Evolutionary conservation across 225 moss, liverwort and hornwort species (phyloP).

Genomic region (Antitrichia curtipendula): DNA sequence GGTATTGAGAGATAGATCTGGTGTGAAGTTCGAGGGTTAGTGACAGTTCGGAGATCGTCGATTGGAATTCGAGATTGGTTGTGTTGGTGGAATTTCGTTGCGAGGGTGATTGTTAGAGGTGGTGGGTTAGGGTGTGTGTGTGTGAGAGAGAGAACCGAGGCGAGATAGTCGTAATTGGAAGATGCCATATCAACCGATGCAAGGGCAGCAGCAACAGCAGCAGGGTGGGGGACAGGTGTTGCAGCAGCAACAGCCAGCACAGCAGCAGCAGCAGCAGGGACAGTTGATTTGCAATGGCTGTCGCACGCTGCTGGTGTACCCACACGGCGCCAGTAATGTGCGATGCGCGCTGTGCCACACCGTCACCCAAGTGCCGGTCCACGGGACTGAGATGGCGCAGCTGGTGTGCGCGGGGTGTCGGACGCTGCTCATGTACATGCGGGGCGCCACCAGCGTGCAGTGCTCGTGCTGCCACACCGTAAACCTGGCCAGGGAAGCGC

Average conservation of each 20-base stretch:
- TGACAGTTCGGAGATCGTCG: neutral
- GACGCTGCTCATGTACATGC: constrained; percentile 83
- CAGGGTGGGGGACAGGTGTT: neutral
- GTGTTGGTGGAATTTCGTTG: neutral
- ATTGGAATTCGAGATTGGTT: neutral
- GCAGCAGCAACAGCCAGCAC: constrained; percentile 16
- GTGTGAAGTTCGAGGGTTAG: neutral
- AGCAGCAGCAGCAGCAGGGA: constrained; percentile 30
- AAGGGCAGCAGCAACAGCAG: constrained; percentile 32
- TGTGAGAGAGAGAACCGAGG: neutral
- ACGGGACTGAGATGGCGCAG: constrained; percentile 63
- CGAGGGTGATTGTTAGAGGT: neutral
- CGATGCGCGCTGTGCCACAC: constrained; percentile 84
- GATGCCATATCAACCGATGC: constrained; percentile 59
- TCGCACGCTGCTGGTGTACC: constrained; percentile 71
- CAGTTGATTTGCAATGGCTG: constrained; percentile 87
- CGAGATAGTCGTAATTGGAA: neutral
- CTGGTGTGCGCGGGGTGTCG: constrained; percentile 74
- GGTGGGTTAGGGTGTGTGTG: neutral
- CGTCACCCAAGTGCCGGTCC: constrained; percentile 65
- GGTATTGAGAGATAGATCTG: neutral
- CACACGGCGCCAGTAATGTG: constrained; percentile 74
- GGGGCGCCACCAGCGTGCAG: constrained; percentile 77
- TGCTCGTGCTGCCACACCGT: constrained; percentile 57
- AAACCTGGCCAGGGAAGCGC: constrained; percentile 46